phyloP scores from a whole-genome alignment of 805 yeast species.

The Middelhovenomyces tepae region DNA sequence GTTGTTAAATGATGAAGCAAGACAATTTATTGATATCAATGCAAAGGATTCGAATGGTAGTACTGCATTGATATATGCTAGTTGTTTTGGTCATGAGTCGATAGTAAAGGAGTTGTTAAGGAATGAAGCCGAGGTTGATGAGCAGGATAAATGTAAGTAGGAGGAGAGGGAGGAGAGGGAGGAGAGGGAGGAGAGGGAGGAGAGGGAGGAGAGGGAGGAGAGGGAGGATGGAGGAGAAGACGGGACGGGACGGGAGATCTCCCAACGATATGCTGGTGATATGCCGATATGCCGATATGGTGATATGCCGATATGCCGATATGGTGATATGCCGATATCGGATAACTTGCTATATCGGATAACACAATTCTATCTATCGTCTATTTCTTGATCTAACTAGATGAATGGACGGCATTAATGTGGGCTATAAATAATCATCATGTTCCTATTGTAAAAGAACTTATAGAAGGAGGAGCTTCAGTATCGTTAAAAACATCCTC shows the following conservation, averaged over 20 bases:
- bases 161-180: no score
- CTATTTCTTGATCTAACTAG: slow-evolving; percentile 5
- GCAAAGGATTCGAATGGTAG: slow-evolving; percentile 30
- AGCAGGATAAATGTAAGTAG: slow-evolving; percentile 31
- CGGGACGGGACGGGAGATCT: no score
- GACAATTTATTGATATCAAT: slow-evolving; percentile 24
- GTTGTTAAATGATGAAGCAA: slow-evolving; percentile 22
- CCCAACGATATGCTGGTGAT: no score
- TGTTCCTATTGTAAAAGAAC: slow-evolving; percentile 42
- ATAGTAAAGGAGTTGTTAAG: slow-evolving; percentile 28
- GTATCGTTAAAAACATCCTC: slow-evolving; percentile 31
- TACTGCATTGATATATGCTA: slow-evolving; percentile 31
- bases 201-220: no score
- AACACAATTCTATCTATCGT: no score
- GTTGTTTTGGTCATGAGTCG: slow-evolving; percentile 32
- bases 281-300: no score
- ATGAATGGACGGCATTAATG: slow-evolving; percentile 53
- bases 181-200: no score
- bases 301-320: no score
- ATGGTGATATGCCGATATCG: no score
- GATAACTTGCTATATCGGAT: no score
- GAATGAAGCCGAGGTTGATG: slow-evolving; percentile 29
- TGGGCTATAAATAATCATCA: slow-evolving; percentile 72
- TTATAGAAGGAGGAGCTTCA: slow-evolving; percentile 60
- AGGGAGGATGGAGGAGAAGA: no score